Evolutionary conservation across 2,329 filamentous ascomycete species (phyloP).

Genomic region (Didymella sp.): DNA sequence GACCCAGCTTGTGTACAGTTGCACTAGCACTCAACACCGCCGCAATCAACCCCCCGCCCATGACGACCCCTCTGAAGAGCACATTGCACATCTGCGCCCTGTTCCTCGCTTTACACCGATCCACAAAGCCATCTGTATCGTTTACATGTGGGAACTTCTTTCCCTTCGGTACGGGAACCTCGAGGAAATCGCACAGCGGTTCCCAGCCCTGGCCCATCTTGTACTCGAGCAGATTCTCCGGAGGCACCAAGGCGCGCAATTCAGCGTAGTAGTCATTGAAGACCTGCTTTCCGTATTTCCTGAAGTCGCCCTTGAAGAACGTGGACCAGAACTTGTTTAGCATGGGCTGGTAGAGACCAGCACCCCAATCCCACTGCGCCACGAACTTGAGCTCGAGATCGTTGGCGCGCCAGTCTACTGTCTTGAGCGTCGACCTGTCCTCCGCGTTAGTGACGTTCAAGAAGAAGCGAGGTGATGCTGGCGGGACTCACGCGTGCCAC

Average conservation of each 20-base stretch:
- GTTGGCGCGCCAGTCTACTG: slow-evolving; percentile 70
- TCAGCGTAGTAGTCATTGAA: slow-evolving; percentile 40
- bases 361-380: slow-evolving; percentile 67
- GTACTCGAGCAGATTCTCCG: neutral
- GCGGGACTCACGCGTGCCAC: slow-evolving; percentile 40
- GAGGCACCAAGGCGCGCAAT: neutral
- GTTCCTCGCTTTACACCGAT: neutral
- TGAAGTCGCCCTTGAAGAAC: slow-evolving; percentile 73
- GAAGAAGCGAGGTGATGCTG: neutral
- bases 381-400: slow-evolving; percentile 66
- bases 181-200: neutral
- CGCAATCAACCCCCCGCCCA: slow-evolving; percentile 13
- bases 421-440: slow-evolving; percentile 66
- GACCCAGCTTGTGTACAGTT: slow-evolving; percentile 7
- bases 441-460: neutral
- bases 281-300: slow-evolving; percentile 68
- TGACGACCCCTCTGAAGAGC: slow-evolving; percentile 26
- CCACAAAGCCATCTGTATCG: neutral
- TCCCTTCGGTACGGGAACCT: neutral
- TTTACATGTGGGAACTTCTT: neutral
- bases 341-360: slow-evolving; percentile 73
- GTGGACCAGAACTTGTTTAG: slow-evolving; percentile 72
- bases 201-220: neutral
- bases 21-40: neutral
- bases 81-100: slow-evolving; percentile 58